phyloP scores from a whole-genome alignment of 2,329 filamentous ascomycete species.

The Sporothrix sp. region DNA sequence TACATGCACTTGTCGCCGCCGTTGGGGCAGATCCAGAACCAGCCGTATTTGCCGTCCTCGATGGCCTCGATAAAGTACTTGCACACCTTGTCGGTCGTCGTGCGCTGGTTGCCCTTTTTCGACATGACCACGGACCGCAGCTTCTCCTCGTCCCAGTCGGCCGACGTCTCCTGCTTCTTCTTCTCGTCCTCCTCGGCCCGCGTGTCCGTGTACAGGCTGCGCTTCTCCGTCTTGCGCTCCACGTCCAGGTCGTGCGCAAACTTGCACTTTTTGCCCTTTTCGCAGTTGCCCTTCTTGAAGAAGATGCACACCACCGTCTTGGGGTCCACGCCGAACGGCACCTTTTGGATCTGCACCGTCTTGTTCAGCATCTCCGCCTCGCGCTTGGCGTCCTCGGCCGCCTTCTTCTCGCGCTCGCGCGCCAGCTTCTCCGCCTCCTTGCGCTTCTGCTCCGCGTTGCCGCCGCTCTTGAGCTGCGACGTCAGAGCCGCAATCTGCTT shows the following conservation, averaged over 20 bases:
- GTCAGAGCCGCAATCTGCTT: constrained; percentile 81
- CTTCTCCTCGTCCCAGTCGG: constrained; percentile 97
- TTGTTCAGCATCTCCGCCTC: constrained; percentile 81
- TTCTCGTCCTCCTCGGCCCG: constrained; percentile 62
- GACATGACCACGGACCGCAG: constrained; percentile 80
- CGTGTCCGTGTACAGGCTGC: constrained; percentile 77
- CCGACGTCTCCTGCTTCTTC: constrained; percentile 87
- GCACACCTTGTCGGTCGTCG: constrained; percentile 96
- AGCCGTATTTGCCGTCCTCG: constrained; percentile 97
- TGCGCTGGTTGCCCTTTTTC: constrained; percentile 95
- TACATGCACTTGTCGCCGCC: constrained; percentile 98
- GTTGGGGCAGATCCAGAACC: constrained; percentile 98
- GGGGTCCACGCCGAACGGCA: constrained; percentile 93
- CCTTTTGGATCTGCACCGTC: constrained; percentile 92
- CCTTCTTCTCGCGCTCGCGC: constrained; percentile 80
- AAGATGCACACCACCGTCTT: constrained; percentile 97
- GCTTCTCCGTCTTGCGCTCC: constrained; percentile 89
- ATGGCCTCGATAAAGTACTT: constrained; percentile 97
- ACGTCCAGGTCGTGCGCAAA: constrained; percentile 87
- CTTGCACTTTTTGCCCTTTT: constrained; percentile 97
- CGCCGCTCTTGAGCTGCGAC: constrained; percentile 61
- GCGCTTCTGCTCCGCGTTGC: constrained; percentile 78
- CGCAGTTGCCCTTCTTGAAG: constrained; percentile 93
- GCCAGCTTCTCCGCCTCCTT: constrained; percentile 57
- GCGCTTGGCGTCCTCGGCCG: constrained; percentile 71